These are phyloP conservation scores for Penstemon eatonii DNA, from an alignment of 257 asterid genomes.

Conservation along the genomic window DNA sequence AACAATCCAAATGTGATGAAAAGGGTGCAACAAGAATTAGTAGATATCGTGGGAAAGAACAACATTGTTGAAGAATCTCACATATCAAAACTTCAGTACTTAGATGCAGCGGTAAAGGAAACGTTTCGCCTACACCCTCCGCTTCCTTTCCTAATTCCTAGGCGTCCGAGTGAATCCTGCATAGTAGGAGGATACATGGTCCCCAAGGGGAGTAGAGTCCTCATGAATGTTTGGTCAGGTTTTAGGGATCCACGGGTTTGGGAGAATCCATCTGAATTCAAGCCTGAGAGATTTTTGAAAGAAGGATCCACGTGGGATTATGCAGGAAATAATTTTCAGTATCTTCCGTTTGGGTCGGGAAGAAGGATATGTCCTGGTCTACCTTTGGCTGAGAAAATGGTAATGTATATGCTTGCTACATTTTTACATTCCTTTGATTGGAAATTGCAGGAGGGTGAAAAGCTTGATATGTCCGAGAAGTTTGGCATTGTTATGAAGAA, in stretches of 20 bases:
- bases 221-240: neutral
- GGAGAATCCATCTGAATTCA: conserved; percentile 1
- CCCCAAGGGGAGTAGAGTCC: neutral
- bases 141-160: neutral
- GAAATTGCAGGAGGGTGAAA: conserved; percentile 7
- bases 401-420: neutral
- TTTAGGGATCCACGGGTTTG: neutral
- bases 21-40: conserved; percentile 2
- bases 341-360: conserved; percentile 16
- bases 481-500: conserved; percentile 1
- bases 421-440: conserved; percentile 13
- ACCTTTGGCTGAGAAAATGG: neutral
- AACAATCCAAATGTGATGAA: neutral
- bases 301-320: neutral
- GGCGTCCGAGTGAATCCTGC: conserved; percentile 6
- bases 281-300: conserved; percentile 6
- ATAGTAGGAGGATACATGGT: conserved; percentile 7
- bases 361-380: neutral
- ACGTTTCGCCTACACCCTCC: conserved; percentile 8
- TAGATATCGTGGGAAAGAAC: neutral
- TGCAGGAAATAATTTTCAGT: neutral
- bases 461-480: neutral
- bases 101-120: neutral
- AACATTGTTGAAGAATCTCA: conserved; percentile 3
- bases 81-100: neutral